Base-by-base conservation (phyloP, 164 flowering plant species). In the Vitis amurensis region DNA sequence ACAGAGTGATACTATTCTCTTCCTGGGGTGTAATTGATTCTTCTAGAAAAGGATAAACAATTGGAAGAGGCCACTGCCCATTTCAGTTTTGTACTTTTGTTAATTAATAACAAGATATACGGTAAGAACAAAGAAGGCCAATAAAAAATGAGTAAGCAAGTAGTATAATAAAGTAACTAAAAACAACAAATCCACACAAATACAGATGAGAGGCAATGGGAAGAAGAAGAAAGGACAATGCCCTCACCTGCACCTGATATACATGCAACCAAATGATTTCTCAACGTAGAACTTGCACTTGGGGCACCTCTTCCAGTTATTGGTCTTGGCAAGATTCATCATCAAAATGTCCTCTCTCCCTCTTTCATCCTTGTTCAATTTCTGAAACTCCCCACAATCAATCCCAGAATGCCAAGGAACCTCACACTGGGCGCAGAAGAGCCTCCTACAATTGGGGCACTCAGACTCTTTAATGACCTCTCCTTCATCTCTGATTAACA, bases 401-500 rank as follows among this genome's bases (percentile, higher is more conserved):
- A 87, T 64, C 16, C 73, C 88, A 1, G 57, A 19, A 71, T 88
- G 89, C 91, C 93, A 86, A 9, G 81, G 69, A 15, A 77, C 80
- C 64, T 73, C 77, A 57, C 90, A 87, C 67, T 74, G 75, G 1
- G 72, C 89, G 31, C 91, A 89, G 50, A 89, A 87, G 67, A 74
- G 16, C 63, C 88, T 74, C 13, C 50, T 14, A 59, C 90, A 88
- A 56, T 67, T 6, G 4, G 87, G 92, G 31, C 92, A 86, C 51
- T 82, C 79, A 0, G 78, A 77, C 11, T 67, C 27, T 37, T 15
- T 65, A 1, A 79, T 64, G 6, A 11, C 69, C 50, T 23, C 76
- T 8, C 49, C 76, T 1, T 64, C 75, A 50, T 85, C 87, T 49
- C 76, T 61, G 1, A 83, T 48, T 59, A 88, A 61, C 65, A 81